Evolutionary conservation across 495 filamentous ascomycete species (phyloP).

Genomic region (Aspergillus conjunctus): DNA sequence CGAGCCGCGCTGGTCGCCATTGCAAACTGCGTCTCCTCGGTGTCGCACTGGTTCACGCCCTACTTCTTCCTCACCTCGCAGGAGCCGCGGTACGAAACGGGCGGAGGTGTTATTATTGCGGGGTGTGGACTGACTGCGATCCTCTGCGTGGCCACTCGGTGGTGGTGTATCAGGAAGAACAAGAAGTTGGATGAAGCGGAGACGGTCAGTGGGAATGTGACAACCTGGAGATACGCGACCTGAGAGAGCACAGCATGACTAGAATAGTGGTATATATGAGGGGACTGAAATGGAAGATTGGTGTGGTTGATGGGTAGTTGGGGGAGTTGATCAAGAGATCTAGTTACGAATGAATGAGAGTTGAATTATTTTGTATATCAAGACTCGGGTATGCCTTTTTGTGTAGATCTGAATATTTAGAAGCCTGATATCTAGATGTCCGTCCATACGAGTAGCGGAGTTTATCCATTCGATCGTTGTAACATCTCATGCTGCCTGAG

Average conservation of each 20-base stretch:
- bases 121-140: conserved; percentile 15
- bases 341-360: too few species aligned
- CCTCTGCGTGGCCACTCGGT: conserved; percentile 8
- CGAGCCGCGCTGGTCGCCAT: conserved; percentile 20
- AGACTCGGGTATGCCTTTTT: too few species aligned
- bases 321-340: too few species aligned
- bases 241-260: too few species aligned
- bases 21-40: conserved; percentile 19
- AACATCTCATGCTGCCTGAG: too few species aligned
- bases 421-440: too few species aligned
- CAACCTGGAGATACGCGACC: conserved; percentile 17
- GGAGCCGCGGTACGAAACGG: conserved; percentile 18
- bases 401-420: too few species aligned
- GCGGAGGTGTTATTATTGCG: conserved; percentile 18
- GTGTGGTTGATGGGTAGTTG: too few species aligned
- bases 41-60: conserved; percentile 21
- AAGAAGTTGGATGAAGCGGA: conserved; percentile 15
- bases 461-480: too few species aligned
- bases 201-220: conserved; percentile 9
- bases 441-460: too few species aligned
- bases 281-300: background rate
- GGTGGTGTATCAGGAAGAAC: conserved; percentile 18
- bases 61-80: conserved; percentile 20
- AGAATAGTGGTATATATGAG: background rate
- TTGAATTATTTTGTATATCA: too few species aligned